Evolutionary conservation across 163 green algal species (phyloP).

Genomic region (Scenedesmus sp.): DNA sequence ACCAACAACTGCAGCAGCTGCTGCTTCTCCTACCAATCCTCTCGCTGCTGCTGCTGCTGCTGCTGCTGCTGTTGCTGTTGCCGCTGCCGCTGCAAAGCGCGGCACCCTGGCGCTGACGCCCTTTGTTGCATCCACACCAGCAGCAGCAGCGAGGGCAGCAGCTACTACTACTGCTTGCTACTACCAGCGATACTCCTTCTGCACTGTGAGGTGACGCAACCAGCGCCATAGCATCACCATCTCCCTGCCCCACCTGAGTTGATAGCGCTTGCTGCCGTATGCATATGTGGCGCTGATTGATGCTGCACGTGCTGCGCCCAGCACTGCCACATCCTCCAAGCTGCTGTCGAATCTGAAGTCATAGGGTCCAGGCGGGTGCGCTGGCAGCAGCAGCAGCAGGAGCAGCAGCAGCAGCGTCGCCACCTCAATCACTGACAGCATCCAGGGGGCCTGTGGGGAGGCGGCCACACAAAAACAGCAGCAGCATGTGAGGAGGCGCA

Average conservation of each 20-base stretch:
- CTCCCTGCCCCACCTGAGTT: slow-evolving; percentile 10
- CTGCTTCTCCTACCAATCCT: background rate
- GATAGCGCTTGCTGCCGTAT: slow-evolving; percentile 1
- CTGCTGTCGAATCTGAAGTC: slow-evolving; percentile 15
- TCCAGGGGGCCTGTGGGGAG: slow-evolving; percentile 29
- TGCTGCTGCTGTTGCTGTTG: background rate
- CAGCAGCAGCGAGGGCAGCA: background rate
- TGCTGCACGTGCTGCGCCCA: slow-evolving; percentile 19
- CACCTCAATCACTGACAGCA: slow-evolving; percentile 43
- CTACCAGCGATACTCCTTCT: background rate
- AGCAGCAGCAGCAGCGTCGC: slow-evolving; percentile 12
- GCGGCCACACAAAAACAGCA: background rate
- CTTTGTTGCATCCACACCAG: background rate
- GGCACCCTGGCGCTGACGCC: no score
- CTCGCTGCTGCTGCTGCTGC: background rate
- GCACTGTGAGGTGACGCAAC: background rate
- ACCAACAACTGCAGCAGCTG: background rate
- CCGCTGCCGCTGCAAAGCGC: no score
- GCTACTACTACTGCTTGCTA: background rate
- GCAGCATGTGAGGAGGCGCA: background rate
- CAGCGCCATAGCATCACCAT: background rate
- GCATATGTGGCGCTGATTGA: slow-evolving; percentile 40
- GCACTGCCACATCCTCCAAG: slow-evolving; percentile 21
- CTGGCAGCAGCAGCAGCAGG: slow-evolving; percentile 25
- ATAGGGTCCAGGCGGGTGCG: background rate